phyloP scores from a whole-genome alignment of 108 stramenopile species.

The Licmophora abbreviata region DNA sequence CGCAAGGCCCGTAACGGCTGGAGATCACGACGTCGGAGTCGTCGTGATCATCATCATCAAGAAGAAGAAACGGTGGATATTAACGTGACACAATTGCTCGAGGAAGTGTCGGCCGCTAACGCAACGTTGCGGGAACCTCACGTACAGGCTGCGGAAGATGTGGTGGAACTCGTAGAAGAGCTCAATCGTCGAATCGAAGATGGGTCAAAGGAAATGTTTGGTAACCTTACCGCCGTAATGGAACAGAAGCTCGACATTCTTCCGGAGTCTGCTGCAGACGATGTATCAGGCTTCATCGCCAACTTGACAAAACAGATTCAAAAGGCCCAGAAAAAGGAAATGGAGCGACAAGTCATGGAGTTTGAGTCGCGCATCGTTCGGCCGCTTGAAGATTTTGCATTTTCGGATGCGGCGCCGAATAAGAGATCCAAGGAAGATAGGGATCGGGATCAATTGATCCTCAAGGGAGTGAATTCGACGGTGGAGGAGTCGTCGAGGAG shows the following conservation, averaged over 20 bases:
- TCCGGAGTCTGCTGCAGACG: conserved; percentile 22
- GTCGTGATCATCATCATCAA: too few species aligned
- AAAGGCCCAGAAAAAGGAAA: conserved; percentile 38
- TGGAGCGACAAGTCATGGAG: conserved; percentile 42
- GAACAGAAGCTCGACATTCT: conserved; percentile 22
- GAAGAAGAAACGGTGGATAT: too few species aligned
- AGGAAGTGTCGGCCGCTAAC: too few species aligned
- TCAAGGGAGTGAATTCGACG: conserved; percentile 47
- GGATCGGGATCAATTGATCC: conserved; percentile 10
- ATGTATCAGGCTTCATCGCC: conserved; percentile 26
- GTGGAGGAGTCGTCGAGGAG: conserved; percentile 18
- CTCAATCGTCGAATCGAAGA: conserved; percentile 30
- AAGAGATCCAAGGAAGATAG: conserved; percentile 7
- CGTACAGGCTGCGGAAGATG: conserved; percentile 19
- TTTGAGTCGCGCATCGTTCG: conserved; percentile 32
- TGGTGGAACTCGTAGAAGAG: conserved; percentile 31
- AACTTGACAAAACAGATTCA: conserved; percentile 30
- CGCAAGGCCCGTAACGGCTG: too few species aligned
- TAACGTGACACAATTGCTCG: too few species aligned
- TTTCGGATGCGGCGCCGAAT: conserved; percentile 42
- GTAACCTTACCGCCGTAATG: conserved; percentile 32
- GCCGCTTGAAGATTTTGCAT: conserved; percentile 51
- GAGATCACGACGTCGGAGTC: too few species aligned
- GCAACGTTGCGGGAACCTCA: too few species aligned
- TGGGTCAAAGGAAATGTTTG: conserved; percentile 37